phyloP scores from a whole-genome alignment of 306 rosid genomes.

The Hippophae tibetana region DNA sequence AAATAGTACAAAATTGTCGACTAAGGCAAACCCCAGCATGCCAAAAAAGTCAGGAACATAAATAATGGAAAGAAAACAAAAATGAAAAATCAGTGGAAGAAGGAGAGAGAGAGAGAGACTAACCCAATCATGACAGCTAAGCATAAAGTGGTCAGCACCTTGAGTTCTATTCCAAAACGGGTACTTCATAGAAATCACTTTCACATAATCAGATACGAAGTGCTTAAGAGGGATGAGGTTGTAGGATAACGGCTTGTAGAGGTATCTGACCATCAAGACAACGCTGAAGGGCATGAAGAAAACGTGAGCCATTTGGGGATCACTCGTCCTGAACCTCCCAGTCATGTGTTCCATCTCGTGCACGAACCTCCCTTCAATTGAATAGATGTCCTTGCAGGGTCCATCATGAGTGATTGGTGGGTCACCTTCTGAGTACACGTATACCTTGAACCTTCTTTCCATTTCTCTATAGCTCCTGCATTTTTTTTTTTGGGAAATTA shows the following conservation, averaged over 20 bases:
- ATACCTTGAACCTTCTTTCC: slow-evolving; percentile 73
- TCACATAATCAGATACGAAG: slow-evolving; percentile 63
- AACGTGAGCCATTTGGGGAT: slow-evolving; percentile 52
- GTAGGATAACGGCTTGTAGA: slow-evolving; percentile 34
- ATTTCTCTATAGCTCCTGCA: slow-evolving; percentile 75
- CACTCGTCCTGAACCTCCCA: slow-evolving; percentile 43
- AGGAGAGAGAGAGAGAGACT: slow-evolving; percentile 13
- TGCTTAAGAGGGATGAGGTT: slow-evolving; percentile 36
- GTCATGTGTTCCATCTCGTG: slow-evolving; percentile 57
- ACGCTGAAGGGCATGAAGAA: slow-evolving; percentile 80
- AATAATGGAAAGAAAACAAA: slow-evolving; percentile 1
- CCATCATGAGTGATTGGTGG: slow-evolving; percentile 63
- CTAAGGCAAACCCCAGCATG: neutral
- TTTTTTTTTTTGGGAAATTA: neutral
- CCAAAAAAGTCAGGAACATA: slow-evolving; percentile 17
- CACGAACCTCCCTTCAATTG: slow-evolving; percentile 78
- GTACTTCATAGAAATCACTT: slow-evolving; percentile 39
- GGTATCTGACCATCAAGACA: slow-evolving; percentile 82
- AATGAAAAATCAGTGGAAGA: neutral
- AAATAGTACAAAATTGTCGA: neutral
- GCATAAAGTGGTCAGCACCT: slow-evolving; percentile 92
- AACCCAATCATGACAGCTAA: slow-evolving; percentile 92
- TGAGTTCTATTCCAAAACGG: slow-evolving; percentile 78
- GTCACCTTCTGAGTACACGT: slow-evolving; percentile 70
- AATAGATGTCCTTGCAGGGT: slow-evolving; percentile 81